These are phyloP conservation scores for Penicillium occitanis DNA, from an alignment of 2,329 filamentous ascomycete genomes.

Conservation along the genomic window DNA sequence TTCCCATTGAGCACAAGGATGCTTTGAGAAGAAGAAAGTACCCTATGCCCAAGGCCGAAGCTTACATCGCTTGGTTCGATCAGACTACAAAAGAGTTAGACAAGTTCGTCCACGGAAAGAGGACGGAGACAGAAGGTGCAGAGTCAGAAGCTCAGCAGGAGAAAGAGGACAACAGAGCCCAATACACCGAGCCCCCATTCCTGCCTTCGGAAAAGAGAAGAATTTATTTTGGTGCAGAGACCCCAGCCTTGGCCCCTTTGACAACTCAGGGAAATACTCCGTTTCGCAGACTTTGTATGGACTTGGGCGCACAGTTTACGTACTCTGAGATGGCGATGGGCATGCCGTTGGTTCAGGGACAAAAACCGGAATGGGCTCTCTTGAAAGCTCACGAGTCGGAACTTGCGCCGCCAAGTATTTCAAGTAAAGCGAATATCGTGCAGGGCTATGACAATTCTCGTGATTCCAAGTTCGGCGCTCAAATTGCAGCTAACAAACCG, in stretches of 20 bases:
- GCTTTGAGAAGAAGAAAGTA: constrained; percentile 71
- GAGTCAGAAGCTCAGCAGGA: constrained; percentile 26
- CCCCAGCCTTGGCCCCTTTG: constrained; percentile 86
- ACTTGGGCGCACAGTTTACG: constrained; percentile 85
- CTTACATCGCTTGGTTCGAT: constrained; percentile 76
- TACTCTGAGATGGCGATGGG: constrained; percentile 99
- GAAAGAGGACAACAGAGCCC: constrained; percentile 70
- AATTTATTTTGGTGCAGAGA: constrained; percentile 92
- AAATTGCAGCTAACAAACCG: constrained; percentile 89
- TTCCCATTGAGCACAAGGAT: constrained; percentile 68
- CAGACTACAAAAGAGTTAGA: constrained; percentile 55
- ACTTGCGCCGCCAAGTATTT: constrained; percentile 67
- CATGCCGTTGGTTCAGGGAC: constrained; percentile 82
- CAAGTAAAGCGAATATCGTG: constrained; percentile 55
- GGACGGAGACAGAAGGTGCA: constrained; percentile 30
- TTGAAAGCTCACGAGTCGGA: constrained; percentile 91
- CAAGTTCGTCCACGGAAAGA: constrained; percentile 51
- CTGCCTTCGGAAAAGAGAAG: constrained; percentile 89
- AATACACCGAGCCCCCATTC: constrained; percentile 82
- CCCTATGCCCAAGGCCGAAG: constrained; percentile 69
- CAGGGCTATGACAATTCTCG: constrained; percentile 76
- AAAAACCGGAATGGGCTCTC: constrained; percentile 90
- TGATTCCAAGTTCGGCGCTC: constrained; percentile 86
- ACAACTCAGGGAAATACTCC: constrained; percentile 97
- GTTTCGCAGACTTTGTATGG: constrained; percentile 84